Base-by-base conservation (phyloP, 2,329 filamentous ascomycete species). In the Zasmidium citrigriseum region DNA sequence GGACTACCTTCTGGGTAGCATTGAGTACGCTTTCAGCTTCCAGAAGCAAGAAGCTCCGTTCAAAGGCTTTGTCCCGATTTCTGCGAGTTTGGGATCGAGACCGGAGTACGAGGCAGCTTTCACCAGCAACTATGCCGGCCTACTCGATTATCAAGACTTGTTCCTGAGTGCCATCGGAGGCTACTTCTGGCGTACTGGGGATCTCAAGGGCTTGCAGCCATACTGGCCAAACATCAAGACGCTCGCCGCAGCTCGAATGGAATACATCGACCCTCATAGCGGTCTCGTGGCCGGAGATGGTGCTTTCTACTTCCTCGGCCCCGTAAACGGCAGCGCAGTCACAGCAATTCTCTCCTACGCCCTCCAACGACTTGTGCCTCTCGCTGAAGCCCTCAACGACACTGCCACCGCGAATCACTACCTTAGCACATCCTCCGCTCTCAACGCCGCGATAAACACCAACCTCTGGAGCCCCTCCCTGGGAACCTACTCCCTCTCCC, bases 1-100 rank as follows among this genome's bases (percentile, higher is more conserved):
- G n/a, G 75, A 78, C 22, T 67, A 73, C 18, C 59, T 75, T 2
- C 51, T 69, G 0, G 75, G 75, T 1, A 75, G 70, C 0, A 66
- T 79, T 18, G 61, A 72, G 10, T 70, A 66, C 12, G 56, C 70
- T 1, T 60, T 77, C 1, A 60, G 63, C 21, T 70, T 66, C 51
- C 69, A 74, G 46, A 24, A 59, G 1, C 20, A 48, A 4, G 34
- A 52, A 5, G 51, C 29, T 0, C 53, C 59, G 2, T 58, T 52
- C 22, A 54, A 53, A 5, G 65, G 63, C 2, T 61, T 64, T 14
- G 47, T 65, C 0, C 59, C 57, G 2, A 62, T 67, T 12, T 47
- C 45, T 3, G 53, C 63, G 1, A 47, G 34, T 18, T 50, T 66
- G 29, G 67, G 67, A 12, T 45, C 54, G 18, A 46, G 29, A 2